Evolutionary conservation across 345 rosid genomes (phyloP).

Genomic region (Hypericum androsaemum): DNA sequence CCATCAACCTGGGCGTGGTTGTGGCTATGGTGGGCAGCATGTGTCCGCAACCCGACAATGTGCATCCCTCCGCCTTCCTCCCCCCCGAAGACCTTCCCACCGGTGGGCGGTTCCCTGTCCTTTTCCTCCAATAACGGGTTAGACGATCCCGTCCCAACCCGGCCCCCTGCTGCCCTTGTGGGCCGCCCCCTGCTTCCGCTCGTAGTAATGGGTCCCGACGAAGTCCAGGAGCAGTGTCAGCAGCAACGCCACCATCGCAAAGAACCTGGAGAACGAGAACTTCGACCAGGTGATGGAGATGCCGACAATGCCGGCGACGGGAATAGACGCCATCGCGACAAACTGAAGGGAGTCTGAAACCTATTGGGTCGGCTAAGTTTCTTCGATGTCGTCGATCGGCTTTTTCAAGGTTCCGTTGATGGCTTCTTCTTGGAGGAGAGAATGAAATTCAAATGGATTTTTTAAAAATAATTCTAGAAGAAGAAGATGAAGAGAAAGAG

Average conservation of each 20-base stretch:
- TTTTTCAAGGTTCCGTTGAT: too few species aligned
- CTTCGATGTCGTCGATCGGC: too few species aligned
- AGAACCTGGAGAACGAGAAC: slow-evolving; percentile 78
- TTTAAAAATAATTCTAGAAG: too few species aligned
- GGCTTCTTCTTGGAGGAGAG: too few species aligned
- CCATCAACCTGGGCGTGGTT: slow-evolving; percentile 50
- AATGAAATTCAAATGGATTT: too few species aligned
- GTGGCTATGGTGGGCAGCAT: slow-evolving; percentile 79
- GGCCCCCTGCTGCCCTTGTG: slow-evolving; percentile 26
- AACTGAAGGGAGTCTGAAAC: too few species aligned
- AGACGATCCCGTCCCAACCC: slow-evolving; percentile 27
- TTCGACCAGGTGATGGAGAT: slow-evolving; percentile 69
- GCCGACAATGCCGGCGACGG: slow-evolving; percentile 52
- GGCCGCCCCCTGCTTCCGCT: slow-evolving; percentile 50
- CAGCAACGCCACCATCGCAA: slow-evolving; percentile 75
- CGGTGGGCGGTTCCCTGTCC: slow-evolving; percentile 14
- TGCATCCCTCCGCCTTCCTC: slow-evolving; percentile 79
- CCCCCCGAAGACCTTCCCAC: slow-evolving; percentile 68
- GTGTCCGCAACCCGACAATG: slow-evolving; percentile 85
- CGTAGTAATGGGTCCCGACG: slow-evolving; percentile 78
- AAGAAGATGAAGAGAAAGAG: too few species aligned
- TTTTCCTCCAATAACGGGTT: slow-evolving; percentile 19
- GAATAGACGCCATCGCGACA: slow-evolving; percentile 63
- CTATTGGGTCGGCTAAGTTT: too few species aligned
- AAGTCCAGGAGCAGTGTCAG: slow-evolving; percentile 73